Evolutionary conservation across 371 early-diverging fungal species (phyloP), one percentile per base, ranked within the genome.

Genomic region (Mucor racemosus): DNA sequence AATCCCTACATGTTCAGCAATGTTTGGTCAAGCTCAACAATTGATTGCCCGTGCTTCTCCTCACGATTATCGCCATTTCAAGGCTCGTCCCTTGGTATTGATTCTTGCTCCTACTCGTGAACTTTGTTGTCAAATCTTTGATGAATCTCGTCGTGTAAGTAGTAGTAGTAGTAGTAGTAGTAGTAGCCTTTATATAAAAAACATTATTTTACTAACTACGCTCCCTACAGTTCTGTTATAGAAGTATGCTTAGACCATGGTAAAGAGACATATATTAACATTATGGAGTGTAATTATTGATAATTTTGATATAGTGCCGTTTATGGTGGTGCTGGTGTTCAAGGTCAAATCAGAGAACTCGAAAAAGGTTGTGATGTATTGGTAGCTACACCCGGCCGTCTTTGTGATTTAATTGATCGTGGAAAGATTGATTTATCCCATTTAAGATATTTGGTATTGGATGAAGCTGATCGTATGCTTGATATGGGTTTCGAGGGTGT

Each of bases 311-410:
- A 9, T 55, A 80, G 95, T 69, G 86, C 93, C 31, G 82, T 89
- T 0, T 96, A 99, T 67, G 99, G 96, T 77, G 99, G 99, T 69
- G 96, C 94, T 1, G 88, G 94, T 31, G 74, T 86, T 11, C 84
- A 88, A 3, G 88, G 92, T 13, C 99, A 99, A 75, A 91, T 91
- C 54, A 80, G 86, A 17, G 95, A 95, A 59, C 72, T 99, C 19
- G 74, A 80, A 31, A 81, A 79, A 26, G 99, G 99, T 6, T 93
- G 94, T 58, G 99, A 99, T 71, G 87, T 99, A n/a, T 86, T 97
- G 46, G 91, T 98, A 65, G 99, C 99, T 19, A 97, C 99, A 0
- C 99, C 99, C 40, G 99, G 99, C 19, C 87, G 99, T 60, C 82
- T 99, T 13, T 92, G 94, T 62, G 99, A 99, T 73, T 87, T 99